Evolutionary conservation across 2,329 filamentous ascomycete genomes (phyloP).

Genomic region (Claviceps monticola): DNA sequence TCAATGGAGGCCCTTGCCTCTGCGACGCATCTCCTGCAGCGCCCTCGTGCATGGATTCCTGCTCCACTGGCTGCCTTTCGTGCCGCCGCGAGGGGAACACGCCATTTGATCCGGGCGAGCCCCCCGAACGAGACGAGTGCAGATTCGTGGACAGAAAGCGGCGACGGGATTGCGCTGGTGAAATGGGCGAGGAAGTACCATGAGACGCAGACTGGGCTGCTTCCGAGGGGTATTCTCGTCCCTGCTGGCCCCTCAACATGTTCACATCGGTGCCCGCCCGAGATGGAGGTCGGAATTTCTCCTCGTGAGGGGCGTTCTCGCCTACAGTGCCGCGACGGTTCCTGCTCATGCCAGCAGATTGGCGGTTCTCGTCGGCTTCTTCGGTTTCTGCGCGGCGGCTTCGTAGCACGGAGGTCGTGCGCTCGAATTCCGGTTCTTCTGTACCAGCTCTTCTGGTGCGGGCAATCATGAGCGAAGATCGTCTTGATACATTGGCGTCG

Average conservation of each 20-base stretch:
- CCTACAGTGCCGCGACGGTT: conserved; percentile 31
- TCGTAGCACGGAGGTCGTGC: conserved; percentile 33
- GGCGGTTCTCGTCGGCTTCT: conserved; percentile 31
- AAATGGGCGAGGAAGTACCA: conserved; percentile 21
- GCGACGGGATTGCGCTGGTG: conserved; percentile 38
- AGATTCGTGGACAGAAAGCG: conserved; percentile 36
- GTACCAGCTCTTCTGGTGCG: conserved; percentile 33
- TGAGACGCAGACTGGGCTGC: conserved; percentile 18
- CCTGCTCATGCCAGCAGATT: conserved; percentile 30
- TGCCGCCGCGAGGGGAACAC: conserved; percentile 33
- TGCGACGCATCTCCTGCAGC: not conserved
- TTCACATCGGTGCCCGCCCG: conserved; percentile 43
- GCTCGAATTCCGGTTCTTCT: conserved; percentile 37
- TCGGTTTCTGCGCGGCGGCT: conserved; percentile 32
- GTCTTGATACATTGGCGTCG: conserved; percentile 26
- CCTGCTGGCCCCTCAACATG: conserved; percentile 16
- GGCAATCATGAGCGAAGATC: conserved; percentile 37
- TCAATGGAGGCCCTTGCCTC: conserved; percentile 22
- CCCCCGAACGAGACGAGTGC: conserved; percentile 29
- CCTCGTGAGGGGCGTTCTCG: conserved; percentile 32
- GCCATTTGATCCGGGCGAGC: conserved; percentile 23
- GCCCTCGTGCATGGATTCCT: conserved; percentile 14
- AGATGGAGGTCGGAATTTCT: conserved; percentile 41
- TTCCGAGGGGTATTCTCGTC: conserved; percentile 17
- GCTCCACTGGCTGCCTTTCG: conserved; percentile 29